Percentiles rank a stretch among this genome's conserved stretches.
Conservation (phyloP, 768 basidiomycete genomes). For the Rhizopogon vinicolor region DNA sequence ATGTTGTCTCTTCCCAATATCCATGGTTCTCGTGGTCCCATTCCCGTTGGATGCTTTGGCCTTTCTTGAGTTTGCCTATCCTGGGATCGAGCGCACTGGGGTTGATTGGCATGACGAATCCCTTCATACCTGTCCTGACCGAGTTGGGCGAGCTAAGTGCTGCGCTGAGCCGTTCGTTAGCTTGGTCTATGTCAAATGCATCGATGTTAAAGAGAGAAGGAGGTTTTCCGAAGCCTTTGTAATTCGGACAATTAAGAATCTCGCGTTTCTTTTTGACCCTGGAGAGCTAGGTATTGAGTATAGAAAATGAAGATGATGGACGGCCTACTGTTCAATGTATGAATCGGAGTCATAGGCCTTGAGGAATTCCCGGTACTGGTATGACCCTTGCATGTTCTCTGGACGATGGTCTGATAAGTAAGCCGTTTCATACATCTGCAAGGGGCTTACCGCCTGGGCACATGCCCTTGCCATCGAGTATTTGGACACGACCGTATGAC, state of each 20-base stretch:
- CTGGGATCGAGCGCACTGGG: conserved; percentile 3
- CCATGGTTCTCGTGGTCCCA: conserved; percentile 15
- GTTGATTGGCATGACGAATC: conserved; percentile 19
- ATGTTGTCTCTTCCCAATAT: conserved; percentile 22
- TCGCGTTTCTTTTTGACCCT: conserved; percentile 22
- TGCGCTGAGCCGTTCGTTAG: conserved; percentile 16
- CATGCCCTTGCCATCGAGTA: conserved; percentile 23
- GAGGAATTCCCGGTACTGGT: conserved; percentile 16
- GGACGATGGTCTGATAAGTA: not conserved
- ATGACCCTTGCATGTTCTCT: conserved; percentile 25
- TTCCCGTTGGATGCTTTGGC: conserved; percentile 2
- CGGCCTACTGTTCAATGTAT: conserved; percentile 10
- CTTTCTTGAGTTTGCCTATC: conserved; percentile 3
- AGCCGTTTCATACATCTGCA: not conserved
- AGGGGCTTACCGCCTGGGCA: conserved; percentile 16
- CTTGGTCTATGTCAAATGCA: conserved; percentile 19
- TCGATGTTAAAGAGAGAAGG: conserved; percentile 19
- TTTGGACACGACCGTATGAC: conserved; percentile 23
- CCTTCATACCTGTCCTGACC: conserved; percentile 23
- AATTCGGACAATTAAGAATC: conserved; percentile 24
- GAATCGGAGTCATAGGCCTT: conserved; percentile 17
- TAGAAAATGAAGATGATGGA: not conserved
- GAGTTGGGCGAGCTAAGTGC: conserved; percentile 21
- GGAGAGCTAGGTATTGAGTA: not conserved
- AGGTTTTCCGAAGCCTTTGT: conserved; percentile 22